Evolutionary conservation across 345 rosid species (phyloP).

Genomic region (Eutrema japonicum): DNA sequence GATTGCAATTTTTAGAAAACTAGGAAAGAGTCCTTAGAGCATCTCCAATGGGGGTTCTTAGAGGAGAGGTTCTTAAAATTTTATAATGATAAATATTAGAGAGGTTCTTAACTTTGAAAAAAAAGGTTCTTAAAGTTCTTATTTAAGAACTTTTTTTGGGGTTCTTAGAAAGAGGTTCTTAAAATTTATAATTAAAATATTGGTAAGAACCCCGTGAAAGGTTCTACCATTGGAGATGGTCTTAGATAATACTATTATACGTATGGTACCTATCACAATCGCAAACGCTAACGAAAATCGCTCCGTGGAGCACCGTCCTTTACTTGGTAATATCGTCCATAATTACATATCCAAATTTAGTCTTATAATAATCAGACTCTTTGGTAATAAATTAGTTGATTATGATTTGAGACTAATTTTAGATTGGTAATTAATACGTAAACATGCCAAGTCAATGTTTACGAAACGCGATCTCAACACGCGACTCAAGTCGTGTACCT

Average conservation of each 20-base stretch:
- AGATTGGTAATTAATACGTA: not conserved
- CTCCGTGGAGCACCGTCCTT: not conserved
- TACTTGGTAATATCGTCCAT: not conserved
- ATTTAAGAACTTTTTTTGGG: no score
- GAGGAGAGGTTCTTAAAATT: no score
- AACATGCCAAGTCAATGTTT: constrained; percentile 26
- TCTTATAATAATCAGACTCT: not conserved
- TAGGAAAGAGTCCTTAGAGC: no score
- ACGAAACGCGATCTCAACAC: constrained; percentile 30
- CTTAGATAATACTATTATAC: not conserved
- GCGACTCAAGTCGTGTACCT: constrained; percentile 40
- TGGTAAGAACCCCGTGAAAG: no score
- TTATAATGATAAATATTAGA: no score
- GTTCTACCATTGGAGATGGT: no score
- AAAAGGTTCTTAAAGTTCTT: no score
- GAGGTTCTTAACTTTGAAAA: no score
- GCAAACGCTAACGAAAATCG: constrained; percentile 28
- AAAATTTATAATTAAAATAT: no score
- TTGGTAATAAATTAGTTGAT: no score
- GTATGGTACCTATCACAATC: constrained; percentile 19
- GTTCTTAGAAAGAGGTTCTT: no score
- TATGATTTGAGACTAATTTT: not conserved
- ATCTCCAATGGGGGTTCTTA: no score
- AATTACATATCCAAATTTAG: not conserved
- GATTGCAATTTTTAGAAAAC: constrained; percentile 26